Base-by-base conservation (phyloP, 805 yeast genomes). In the Candida maesae region DNA sequence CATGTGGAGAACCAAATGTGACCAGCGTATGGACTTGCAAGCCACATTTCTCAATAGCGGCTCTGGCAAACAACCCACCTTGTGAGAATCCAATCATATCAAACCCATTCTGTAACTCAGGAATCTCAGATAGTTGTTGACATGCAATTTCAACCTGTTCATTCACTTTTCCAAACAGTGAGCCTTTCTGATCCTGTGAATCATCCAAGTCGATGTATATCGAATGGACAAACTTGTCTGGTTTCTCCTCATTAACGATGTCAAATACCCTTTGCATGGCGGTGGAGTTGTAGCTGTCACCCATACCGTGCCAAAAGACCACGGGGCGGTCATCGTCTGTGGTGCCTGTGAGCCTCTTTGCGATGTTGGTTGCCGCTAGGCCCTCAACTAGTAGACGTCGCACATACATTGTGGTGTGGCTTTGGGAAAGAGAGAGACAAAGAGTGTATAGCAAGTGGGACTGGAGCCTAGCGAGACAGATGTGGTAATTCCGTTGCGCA, bases 261-360 rank as follows among this genome's bases (percentile, higher is more conserved):
- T 65, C 66, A 5, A 63, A 60, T 2, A 73, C 74, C n/a, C 67
- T 59, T 23, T 61, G 64, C 68, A 84, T 76, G 0, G 83, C 76
- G 1, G 71, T 58, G 0, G 88, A 77, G 53, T 81, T 73, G 56
- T 79, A 84, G 10, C 74, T 70, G 57, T 85, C 95, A 0, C 95
- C 93, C 61, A 86, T 69, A 0, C 95, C 95, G 53, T 85, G 95
- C 95, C 95, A 85, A 30, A 86, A 55, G 2, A 85, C 87, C 3
- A 85, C 70, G 0, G 87, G 83, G 17, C 49, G 40, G 18, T 45
- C 46, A 17, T 46, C 50, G 2, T 42, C 41, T 6, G 27, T 30
- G 5, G 40, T 34, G 2, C 42, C 36, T 2, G 49, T 40, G 21
- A 53, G 44, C 24, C 47, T 35, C 37, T 53, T 51, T 13, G 49